Evolutionary conservation across 257 asterid species (phyloP).

Genomic region (Petunia axillaris): DNA sequence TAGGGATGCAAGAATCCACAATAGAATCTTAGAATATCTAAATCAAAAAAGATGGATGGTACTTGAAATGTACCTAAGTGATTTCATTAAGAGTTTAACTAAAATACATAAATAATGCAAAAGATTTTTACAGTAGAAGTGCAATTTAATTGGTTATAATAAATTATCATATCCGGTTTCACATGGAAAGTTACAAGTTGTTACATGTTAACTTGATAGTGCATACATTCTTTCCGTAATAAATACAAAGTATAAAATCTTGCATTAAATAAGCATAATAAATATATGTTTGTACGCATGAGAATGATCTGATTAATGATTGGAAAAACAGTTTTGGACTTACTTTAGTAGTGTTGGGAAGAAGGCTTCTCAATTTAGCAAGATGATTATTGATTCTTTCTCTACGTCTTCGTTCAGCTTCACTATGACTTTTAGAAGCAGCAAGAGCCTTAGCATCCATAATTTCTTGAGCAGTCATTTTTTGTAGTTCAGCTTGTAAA

Average conservation of each 20-base stretch:
- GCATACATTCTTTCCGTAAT: background rate
- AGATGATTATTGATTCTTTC: conserved; percentile 92
- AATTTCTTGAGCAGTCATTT: conserved; percentile 87
- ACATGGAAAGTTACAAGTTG: background rate
- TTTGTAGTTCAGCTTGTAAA: conserved; percentile 87
- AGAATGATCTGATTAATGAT: conserved; percentile 34
- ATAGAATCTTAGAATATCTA: conserved; percentile 29
- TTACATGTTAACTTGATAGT: no score
- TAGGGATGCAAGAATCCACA: background rate
- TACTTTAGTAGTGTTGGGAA: conserved; percentile 92
- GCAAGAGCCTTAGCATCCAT: conserved; percentile 97
- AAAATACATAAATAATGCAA: background rate
- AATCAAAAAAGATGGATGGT: background rate
- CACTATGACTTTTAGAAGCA: conserved; percentile 93
- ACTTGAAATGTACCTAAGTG: background rate
- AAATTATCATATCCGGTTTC: no score
- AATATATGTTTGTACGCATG: background rate
- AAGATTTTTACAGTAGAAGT: no score
- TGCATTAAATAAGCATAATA: background rate
- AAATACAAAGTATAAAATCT: background rate
- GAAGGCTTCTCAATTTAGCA: conserved; percentile 83
- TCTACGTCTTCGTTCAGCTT: conserved; percentile 91
- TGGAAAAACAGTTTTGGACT: conserved; percentile 31
- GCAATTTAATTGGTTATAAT: no score
- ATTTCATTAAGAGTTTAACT: no score